Conservation (phyloP, 164 flowering plant species). For the Vitis rupestris region DNA sequence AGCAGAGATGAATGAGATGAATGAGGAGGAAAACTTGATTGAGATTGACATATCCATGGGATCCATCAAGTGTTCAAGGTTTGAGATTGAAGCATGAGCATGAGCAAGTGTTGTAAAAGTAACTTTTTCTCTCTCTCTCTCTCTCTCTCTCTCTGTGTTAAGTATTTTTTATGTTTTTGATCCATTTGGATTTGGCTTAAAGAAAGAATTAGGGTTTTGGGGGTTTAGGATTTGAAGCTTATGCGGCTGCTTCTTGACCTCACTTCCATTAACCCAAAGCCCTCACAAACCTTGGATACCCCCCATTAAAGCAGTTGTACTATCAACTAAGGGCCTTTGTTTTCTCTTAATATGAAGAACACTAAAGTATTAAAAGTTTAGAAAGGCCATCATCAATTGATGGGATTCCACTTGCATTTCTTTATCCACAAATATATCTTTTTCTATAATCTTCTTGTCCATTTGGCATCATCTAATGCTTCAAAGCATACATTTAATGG, state of each 20-base stretch:
- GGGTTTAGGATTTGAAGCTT: background rate
- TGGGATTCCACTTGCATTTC: constrained; percentile 11
- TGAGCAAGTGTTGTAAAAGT: background rate
- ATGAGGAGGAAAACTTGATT: constrained; percentile 63
- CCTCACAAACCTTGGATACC: constrained; percentile 18
- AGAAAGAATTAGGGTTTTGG: background rate
- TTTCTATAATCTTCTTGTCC: background rate
- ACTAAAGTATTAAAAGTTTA: constrained; percentile 16
- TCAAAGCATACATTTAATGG: background rate
- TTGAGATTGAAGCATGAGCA: constrained; percentile 46
- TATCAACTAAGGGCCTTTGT: constrained; percentile 1
- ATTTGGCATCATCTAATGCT: constrained; percentile 1
- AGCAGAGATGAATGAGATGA: constrained; percentile 59
- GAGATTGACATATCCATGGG: constrained; percentile 70
- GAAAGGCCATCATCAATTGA: constrained; percentile 11
- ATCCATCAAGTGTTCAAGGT: constrained; percentile 60
- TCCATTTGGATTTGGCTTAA: constrained; percentile 14
- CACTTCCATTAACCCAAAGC: background rate
- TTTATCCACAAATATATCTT: background rate
- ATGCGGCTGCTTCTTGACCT: background rate
- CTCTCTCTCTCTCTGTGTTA: background rate
- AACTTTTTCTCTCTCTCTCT: background rate
- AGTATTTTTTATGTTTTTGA: constrained; percentile 11
- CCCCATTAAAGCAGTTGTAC: constrained; percentile 10
- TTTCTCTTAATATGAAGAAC: constrained; percentile 13